These are phyloP conservation scores for Fusarium solani-melongenae DNA, from an alignment of 2,329 filamentous ascomycete genomes.

Conservation along the genomic window DNA sequence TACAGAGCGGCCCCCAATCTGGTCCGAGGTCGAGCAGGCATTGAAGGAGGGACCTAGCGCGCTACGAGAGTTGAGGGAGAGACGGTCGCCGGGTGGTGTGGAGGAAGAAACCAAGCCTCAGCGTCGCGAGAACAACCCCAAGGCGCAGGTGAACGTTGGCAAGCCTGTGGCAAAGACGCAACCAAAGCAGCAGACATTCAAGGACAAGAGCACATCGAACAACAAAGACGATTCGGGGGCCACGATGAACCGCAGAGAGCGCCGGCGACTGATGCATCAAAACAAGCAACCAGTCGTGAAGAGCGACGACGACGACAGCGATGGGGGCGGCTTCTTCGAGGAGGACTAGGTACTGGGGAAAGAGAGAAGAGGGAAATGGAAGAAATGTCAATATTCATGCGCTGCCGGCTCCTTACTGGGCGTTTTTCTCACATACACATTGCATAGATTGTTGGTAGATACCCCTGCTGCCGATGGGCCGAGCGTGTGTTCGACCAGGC, in stretches of 20 bases:
- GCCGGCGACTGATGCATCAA: conserved; percentile 50
- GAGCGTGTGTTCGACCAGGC: conserved; percentile 14
- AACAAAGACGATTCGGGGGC: conserved; percentile 38
- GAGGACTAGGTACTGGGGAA: conserved; percentile 12
- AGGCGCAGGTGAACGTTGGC: conserved; percentile 32
- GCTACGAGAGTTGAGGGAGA: conserved; percentile 67
- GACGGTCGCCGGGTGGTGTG: conserved; percentile 47
- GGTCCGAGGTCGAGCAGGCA: conserved; percentile 73
- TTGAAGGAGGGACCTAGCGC: conserved; percentile 66
- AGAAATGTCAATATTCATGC: conserved; percentile 8
- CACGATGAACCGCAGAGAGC: conserved; percentile 50
- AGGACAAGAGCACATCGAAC: conserved; percentile 21
- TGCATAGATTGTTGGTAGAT: conserved; percentile 36
- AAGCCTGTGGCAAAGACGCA: conserved; percentile 29
- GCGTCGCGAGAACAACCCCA: conserved; percentile 25
- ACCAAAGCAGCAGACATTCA: conserved; percentile 36
- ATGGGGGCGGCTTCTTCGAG: conserved; percentile 70
- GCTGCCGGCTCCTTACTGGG: not conserved
- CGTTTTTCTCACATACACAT: conserved; percentile 16
- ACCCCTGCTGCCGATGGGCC: conserved; percentile 26
- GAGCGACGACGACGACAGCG: conserved; percentile 60
- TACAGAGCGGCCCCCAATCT: conserved; percentile 69
- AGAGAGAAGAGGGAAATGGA: not conserved
- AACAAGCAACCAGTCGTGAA: conserved; percentile 45
- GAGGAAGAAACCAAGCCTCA: conserved; percentile 20